These are phyloP conservation scores for Somion occarium DNA, from an alignment of 1,284 basidiomycete genomes.

Conservation along the genomic window DNA sequence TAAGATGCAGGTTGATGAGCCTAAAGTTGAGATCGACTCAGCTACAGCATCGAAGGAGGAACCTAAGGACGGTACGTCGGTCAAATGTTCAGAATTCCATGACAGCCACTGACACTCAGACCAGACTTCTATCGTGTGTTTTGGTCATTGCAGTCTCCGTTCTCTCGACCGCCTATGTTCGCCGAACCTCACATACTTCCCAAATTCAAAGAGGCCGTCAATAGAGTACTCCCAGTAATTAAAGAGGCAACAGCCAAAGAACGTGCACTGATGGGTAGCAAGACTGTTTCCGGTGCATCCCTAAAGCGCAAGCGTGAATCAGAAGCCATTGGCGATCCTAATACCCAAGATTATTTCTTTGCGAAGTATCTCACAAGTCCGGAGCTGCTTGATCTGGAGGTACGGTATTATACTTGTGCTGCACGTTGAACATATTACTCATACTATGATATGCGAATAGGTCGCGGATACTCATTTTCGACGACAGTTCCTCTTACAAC, in stretches of 20 bases:
- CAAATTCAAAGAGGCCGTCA: slow-evolving; percentile 64
- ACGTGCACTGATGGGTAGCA: slow-evolving; percentile 74
- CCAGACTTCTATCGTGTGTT: slow-evolving; percentile 80
- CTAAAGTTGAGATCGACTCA: slow-evolving; percentile 5
- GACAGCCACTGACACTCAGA: neutral
- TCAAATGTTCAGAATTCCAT: slow-evolving; percentile 5
- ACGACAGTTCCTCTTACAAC: slow-evolving; percentile 86
- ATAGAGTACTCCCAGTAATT: slow-evolving; percentile 69
- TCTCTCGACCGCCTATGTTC: slow-evolving; percentile 68
- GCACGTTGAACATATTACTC: neutral
- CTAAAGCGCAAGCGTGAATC: slow-evolving; percentile 65
- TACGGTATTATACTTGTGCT: slow-evolving; percentile 26
- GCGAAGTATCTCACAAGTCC: slow-evolving; percentile 88
- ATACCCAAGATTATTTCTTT: slow-evolving; percentile 76
- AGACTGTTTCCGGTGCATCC: slow-evolving; percentile 31
- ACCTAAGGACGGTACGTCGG: slow-evolving; percentile 57
- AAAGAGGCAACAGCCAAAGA: slow-evolving; percentile 83
- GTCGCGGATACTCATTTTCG: slow-evolving; percentile 87
- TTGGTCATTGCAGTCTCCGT: slow-evolving; percentile 79
- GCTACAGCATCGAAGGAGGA: slow-evolving; percentile 18
- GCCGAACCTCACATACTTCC: slow-evolving; percentile 47
- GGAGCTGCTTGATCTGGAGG: slow-evolving; percentile 83
- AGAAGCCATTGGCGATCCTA: slow-evolving; percentile 39
- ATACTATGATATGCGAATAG: slow-evolving; percentile 32
- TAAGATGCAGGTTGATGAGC: slow-evolving; percentile 10